phyloP scores from a whole-genome alignment of 2,329 filamentous ascomycete genomes.

The Phyllosticta paracitricarpa region DNA sequence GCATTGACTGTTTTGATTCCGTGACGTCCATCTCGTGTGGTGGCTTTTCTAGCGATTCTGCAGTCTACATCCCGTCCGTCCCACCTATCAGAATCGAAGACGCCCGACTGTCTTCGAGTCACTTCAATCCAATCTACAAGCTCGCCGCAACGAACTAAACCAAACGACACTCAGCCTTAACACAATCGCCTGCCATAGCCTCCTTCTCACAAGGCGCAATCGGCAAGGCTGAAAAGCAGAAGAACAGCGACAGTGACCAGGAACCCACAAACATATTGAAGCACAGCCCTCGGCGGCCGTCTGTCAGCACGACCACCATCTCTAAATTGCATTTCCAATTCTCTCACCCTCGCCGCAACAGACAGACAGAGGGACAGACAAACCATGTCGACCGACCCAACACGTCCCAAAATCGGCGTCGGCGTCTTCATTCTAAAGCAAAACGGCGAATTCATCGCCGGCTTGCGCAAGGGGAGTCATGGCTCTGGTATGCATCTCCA shows the following conservation, averaged over 20 bases:
- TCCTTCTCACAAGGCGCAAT: too few species aligned
- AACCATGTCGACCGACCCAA: neutral
- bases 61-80: neutral
- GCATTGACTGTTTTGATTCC: neutral
- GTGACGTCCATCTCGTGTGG: neutral
- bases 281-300: too few species aligned
- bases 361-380: neutral
- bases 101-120: neutral
- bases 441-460: neutral
- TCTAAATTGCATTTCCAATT: too few species aligned
- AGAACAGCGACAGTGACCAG: too few species aligned
- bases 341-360: too few species aligned
- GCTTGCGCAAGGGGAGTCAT: slow-evolving; percentile 4
- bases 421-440: slow-evolving; percentile 6
- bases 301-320: too few species aligned
- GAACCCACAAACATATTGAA: too few species aligned
- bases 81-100: neutral
- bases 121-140: neutral
- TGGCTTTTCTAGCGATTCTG: neutral
- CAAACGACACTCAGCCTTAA: neutral
- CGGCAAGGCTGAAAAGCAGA: too few species aligned
- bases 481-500: neutral
- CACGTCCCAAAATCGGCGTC: neutral
- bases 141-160: neutral
- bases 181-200: neutral